Percentiles rank a stretch among this genome's conserved stretches.
Conservation (phyloP, 352 stramenopile species). For the Phytophthora pisi region DNA sequence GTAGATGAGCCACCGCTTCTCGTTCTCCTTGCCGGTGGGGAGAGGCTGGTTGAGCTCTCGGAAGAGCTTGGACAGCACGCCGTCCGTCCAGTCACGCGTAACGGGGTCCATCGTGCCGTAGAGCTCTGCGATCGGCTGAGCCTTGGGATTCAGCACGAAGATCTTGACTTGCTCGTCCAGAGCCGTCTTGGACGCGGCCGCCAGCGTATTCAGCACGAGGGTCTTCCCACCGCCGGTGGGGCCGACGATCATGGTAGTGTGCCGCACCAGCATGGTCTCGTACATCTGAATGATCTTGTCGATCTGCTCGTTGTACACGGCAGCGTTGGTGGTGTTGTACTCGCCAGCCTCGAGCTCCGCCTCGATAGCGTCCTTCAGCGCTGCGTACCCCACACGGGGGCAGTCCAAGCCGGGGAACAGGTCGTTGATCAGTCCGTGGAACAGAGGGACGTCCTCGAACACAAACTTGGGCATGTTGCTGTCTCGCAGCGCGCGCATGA, state of each 20-base stretch:
- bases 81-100: constrained; percentile 96
- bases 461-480: constrained; percentile 98
- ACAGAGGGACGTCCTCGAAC: constrained; percentile 95
- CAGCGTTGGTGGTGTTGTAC: constrained; percentile 78
- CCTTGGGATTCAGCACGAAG: constrained; percentile 95
- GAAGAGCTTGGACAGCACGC: constrained; percentile 94
- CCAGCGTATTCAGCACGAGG: constrained; percentile 91
- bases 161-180: constrained; percentile 93
- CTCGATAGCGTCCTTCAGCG: constrained; percentile 90
- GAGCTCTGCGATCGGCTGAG: constrained; percentile 92
- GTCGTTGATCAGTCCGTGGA: constrained; percentile 95
- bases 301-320: constrained; percentile 90
- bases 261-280: constrained; percentile 95
- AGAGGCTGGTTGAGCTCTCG: constrained; percentile 94
- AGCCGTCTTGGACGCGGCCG: constrained; percentile 81
- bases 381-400: constrained; percentile 91
- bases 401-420: constrained; percentile 95
- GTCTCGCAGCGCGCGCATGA: constrained; percentile 95
- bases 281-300: constrained; percentile 98
- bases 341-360: constrained; percentile 81
- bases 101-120: constrained; percentile 96
- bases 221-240: constrained; percentile 94
- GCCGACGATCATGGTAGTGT: constrained; percentile 97
- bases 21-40: constrained; percentile 88
- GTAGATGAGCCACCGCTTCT: constrained; percentile 96